Conservation (phyloP, 2,329 filamentous ascomycete species). For the Arthrobotrys conoides region DNA sequence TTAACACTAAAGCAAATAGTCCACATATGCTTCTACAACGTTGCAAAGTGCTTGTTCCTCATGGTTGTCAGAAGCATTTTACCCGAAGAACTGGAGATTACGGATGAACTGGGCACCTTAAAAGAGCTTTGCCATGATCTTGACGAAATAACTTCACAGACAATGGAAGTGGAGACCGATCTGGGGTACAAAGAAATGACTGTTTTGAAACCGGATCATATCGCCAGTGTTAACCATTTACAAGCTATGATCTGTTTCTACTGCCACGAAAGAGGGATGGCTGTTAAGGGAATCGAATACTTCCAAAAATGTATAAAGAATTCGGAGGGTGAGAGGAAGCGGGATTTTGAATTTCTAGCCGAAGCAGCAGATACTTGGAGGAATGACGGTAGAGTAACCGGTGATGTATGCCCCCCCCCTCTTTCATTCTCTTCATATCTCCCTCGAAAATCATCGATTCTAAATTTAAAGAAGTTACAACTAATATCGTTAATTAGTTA, state of each 20-base stretch:
- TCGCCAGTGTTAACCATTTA: slow-evolving; percentile 40
- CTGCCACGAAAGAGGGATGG: slow-evolving; percentile 31
- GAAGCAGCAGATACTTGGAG: slow-evolving; percentile 22
- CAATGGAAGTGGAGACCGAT: slow-evolving; percentile 33
- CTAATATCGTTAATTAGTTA: slow-evolving; percentile 4
- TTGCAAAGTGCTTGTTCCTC: slow-evolving; percentile 33
- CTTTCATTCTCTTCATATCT: neutral
- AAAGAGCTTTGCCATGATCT: slow-evolving; percentile 29
- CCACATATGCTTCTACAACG: slow-evolving; percentile 43
- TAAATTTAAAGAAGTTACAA: neutral
- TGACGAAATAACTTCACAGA: slow-evolving; percentile 34
- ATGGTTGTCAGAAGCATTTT: slow-evolving; percentile 31
- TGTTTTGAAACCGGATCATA: slow-evolving; percentile 34
- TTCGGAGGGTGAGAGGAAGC: slow-evolving; percentile 20
- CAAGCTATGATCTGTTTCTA: slow-evolving; percentile 47
- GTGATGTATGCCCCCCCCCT: slow-evolving; percentile 3
- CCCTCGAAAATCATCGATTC: neutral
- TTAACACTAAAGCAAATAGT: slow-evolving; percentile 34
- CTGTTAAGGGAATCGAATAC: slow-evolving; percentile 34
- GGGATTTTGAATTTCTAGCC: slow-evolving; percentile 24
- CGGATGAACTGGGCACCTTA: slow-evolving; percentile 25
- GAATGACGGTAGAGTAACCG: slow-evolving; percentile 27
- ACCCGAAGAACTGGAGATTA: slow-evolving; percentile 31
- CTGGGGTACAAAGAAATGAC: slow-evolving; percentile 12
- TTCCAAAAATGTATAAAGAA: slow-evolving; percentile 28